These are phyloP conservation scores for Ceratobasidium sp. DNA, from an alignment of 1,284 basidiomycete genomes.

Conservation along the genomic window DNA sequence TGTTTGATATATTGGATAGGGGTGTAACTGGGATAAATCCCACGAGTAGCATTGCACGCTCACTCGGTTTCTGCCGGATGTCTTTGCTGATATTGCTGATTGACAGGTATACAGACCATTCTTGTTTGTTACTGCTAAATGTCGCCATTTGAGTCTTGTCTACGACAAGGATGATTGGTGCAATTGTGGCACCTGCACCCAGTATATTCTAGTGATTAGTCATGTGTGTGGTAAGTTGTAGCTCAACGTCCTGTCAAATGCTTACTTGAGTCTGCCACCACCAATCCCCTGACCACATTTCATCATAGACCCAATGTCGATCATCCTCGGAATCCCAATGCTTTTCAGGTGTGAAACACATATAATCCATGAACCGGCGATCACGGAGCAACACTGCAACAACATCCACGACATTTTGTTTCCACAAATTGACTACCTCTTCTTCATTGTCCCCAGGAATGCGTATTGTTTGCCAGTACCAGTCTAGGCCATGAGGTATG, in stretches of 20 bases:
- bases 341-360: too few relatives aligned
- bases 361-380: too few relatives aligned
- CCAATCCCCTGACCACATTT: constrained; percentile 43
- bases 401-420: too few relatives aligned
- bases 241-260: constrained; percentile 15
- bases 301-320: too few relatives aligned
- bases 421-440: too few relatives aligned
- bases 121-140: not conserved
- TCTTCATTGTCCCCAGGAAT: too few relatives aligned
- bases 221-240: constrained; percentile 28
- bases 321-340: too few relatives aligned
- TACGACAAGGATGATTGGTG: not conserved
- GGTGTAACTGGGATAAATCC: not conserved
- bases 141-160: not conserved
- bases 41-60: not conserved
- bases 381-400: too few relatives aligned
- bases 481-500: too few relatives aligned
- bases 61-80: constrained; percentile 8
- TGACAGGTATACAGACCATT: not conserved
- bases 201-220: constrained; percentile 49
- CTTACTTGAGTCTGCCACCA: constrained; percentile 44
- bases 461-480: too few relatives aligned
- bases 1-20: not conserved
- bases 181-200: constrained; percentile 11
- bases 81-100: constrained; percentile 45